phyloP scores from a whole-genome alignment of 306 rosid species.

The Carpinus viminea region DNA sequence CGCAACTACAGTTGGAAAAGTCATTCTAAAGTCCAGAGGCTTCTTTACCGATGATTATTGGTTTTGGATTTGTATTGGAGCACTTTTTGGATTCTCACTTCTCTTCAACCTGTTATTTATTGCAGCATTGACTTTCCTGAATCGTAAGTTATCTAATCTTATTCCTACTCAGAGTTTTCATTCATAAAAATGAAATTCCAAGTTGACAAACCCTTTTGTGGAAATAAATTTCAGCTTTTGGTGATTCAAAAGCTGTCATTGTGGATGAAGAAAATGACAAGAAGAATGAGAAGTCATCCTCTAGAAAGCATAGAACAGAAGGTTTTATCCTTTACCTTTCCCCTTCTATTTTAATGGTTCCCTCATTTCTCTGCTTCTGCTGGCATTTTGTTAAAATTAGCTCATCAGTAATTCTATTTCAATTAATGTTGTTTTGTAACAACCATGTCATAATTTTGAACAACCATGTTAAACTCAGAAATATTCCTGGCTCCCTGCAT shows the following conservation, averaged over 20 bases:
- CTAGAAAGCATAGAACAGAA: slow-evolving; percentile 16
- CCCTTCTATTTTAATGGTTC: slow-evolving; percentile 6
- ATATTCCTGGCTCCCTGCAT: neutral
- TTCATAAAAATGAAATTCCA: neutral
- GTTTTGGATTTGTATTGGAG: slow-evolving; percentile 82
- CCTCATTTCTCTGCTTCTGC: neutral
- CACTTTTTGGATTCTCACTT: slow-evolving; percentile 61
- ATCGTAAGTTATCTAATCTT: slow-evolving; percentile 45
- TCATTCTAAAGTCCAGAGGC: slow-evolving; percentile 61
- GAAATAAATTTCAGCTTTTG: slow-evolving; percentile 47
- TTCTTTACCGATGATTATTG: slow-evolving; percentile 54
- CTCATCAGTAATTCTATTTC: neutral
- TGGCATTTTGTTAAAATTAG: slow-evolving; percentile 4
- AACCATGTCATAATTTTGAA: neutral
- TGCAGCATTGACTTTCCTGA: slow-evolving; percentile 57
- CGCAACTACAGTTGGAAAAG: slow-evolving; percentile 63
- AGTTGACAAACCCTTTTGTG: neutral
- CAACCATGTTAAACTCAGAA: neutral
- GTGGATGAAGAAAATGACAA: slow-evolving; percentile 30
- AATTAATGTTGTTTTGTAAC: neutral
- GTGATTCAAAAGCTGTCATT: slow-evolving; percentile 49
- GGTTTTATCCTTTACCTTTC: slow-evolving; percentile 10
- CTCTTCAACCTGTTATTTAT: slow-evolving; percentile 58
- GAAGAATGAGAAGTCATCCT: slow-evolving; percentile 14
- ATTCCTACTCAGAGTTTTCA: slow-evolving; percentile 1